These are phyloP conservation scores for Leccinum subgranulosum DNA, from an alignment of 768 basidiomycete genomes.

Conservation along the genomic window DNA sequence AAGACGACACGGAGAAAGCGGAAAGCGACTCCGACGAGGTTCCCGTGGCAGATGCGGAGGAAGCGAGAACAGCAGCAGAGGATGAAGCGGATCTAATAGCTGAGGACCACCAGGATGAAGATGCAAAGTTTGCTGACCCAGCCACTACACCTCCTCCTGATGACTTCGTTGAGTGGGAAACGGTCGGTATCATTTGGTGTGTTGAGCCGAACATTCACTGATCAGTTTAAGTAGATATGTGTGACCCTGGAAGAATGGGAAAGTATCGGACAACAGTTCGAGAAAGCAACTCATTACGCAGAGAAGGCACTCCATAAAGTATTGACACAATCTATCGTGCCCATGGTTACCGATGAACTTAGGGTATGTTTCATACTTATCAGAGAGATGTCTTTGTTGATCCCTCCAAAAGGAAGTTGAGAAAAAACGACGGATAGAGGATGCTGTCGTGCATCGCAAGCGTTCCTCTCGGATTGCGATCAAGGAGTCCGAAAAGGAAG, in stretches of 20 bases:
- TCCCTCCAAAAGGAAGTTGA: constrained; percentile 51
- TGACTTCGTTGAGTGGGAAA: constrained; percentile 88
- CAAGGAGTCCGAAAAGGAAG: constrained; percentile 77
- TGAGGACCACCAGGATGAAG: constrained; percentile 3
- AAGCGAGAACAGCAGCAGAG: background rate
- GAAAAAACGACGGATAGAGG: constrained; percentile 60
- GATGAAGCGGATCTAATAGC: background rate
- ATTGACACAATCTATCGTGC: constrained; percentile 64
- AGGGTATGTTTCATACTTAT: constrained; percentile 39
- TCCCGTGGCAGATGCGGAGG: constrained; percentile 1
- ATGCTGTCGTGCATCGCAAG: constrained; percentile 81
- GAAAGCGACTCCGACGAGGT: constrained; percentile 2
- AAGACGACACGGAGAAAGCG: constrained; percentile 25
- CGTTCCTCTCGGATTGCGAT: constrained; percentile 86
- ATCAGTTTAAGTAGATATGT: constrained; percentile 58
- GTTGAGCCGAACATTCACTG: background rate
- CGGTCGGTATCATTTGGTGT: constrained; percentile 46
- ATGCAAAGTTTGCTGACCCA: background rate
- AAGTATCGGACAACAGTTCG: constrained; percentile 69
- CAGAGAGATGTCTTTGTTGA: background rate
- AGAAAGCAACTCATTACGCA: constrained; percentile 69
- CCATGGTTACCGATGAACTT: constrained; percentile 64
- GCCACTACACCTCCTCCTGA: constrained; percentile 30
- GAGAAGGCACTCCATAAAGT: constrained; percentile 78
- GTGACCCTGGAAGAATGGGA: constrained; percentile 86